Conservation (phyloP, 768 basidiomycete genomes). For the Tulasnella calospora region DNA sequence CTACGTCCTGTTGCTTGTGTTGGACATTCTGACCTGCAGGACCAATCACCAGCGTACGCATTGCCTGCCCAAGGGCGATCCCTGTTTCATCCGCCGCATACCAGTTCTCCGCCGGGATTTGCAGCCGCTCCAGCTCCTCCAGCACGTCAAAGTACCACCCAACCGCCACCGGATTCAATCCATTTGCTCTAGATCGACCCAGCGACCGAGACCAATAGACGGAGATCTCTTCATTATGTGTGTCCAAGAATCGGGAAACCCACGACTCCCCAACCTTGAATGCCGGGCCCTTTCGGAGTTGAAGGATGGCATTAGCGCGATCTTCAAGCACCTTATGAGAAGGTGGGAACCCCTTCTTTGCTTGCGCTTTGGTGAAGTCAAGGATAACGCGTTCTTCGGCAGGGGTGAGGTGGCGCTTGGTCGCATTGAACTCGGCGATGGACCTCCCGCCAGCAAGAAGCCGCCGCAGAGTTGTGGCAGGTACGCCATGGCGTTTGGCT, state of each 20-base stretch:
- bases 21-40: constrained; percentile 22
- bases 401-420: constrained; percentile 34
- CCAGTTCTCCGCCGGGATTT: not conserved
- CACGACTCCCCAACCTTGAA: constrained; percentile 20
- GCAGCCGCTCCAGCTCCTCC: not conserved
- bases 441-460: not conserved
- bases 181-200: constrained; percentile 7
- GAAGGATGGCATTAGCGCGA: constrained; percentile 35
- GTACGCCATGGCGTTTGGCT: too few species aligned
- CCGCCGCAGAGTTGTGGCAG: not conserved
- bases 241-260: constrained; percentile 25
- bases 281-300: not conserved
- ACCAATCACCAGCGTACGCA: constrained; percentile 24
- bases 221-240: not conserved
- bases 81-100: constrained; percentile 27
- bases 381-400: constrained; percentile 32
- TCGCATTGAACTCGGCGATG: constrained; percentile 34
- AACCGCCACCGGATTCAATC: constrained; percentile 13
- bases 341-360: constrained; percentile 38
- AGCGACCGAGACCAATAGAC: not conserved
- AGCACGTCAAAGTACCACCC: constrained; percentile 17
- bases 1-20: not conserved
- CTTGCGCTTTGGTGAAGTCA: constrained; percentile 23
- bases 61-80: not conserved
- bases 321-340: constrained; percentile 37